Evolutionary conservation across 2,329 filamentous ascomycete species (phyloP), one percentile per base, ranked within the genome.

Genomic region (Paecilomyces fulvus): DNA sequence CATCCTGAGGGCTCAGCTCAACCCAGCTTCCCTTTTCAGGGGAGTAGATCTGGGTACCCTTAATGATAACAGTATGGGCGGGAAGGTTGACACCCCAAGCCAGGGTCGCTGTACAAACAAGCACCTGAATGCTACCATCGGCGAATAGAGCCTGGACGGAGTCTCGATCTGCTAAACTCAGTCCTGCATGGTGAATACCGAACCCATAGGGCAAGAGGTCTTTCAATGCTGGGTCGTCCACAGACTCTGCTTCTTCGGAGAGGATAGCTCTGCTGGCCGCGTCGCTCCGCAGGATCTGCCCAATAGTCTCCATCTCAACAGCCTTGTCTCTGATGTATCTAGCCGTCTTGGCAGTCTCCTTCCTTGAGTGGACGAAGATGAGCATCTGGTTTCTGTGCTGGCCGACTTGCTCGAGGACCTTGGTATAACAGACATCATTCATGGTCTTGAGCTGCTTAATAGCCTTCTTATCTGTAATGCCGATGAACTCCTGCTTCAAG

Each of bases 361-460:
- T 99, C 65, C 94, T 83, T 33, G 95, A 99, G 71, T 99, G 95
- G 5, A 99, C 94, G 68, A 99, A 99, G 58, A 99, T 96, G 43
- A 99, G 84, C 92, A 99, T 96, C 73, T 99, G 94, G 66, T 99
- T 96, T 61, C 89, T 85, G 67, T 95, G 88, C 58, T 88, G 86
- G 6, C 94, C 94, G 30, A 96, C 92, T 69, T 97, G 92, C 73
- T 99, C 94, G 55, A 99, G 83, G 28, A 96, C 92, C 73, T 99
- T 99, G 61, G 87, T 95, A 73, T 99, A 99, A 57, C 91, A 96
- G 55, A 99, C 92, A 65, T 99, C 94, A 68, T 99, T 99, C 94
- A 99, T 99, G 0, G 89, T 95, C 80, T 97, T 96, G 55, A 99
- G 79, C 72, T 99, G 94, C 75, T 97, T 99, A 76, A 99, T 99